Base-by-base conservation (phyloP, 495 filamentous ascomycete genomes). In the Penicillium angulare region DNA sequence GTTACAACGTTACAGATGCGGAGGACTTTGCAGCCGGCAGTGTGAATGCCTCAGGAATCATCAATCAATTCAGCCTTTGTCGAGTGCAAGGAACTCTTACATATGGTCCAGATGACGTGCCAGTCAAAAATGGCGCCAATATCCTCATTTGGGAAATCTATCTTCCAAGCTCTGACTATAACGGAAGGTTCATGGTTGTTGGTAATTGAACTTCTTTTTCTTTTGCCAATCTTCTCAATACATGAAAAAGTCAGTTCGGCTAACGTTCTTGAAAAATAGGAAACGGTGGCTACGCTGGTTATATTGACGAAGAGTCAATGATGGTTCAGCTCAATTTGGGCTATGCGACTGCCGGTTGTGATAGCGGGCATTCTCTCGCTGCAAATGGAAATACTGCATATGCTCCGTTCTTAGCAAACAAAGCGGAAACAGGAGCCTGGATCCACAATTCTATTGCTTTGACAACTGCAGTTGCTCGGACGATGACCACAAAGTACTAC, bases 361-460 rank as follows among this genome's bases (percentile, higher is more conserved):
- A 72, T 50, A 46, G 49, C 2, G 68, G 70, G 2, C 68, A 73
- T 52, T 41, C 57, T 0, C 43, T 49, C 2, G 56, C 53, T 17
- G 63, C 68, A 29, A 61, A 55, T 27, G 62, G 56, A 3, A 59
- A 62, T 26, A 53, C 57, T 8, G 39, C 40, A 3, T 47, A 52
- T 34, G 31, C 39, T 13, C 59, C 65, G 9, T 75, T 63, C 47
- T 43, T 74, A 39, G 57, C 67, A 46, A 53, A 71, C 47, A 3
- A 26, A n/a, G 65, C 59, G 23, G 57, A 73, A 47, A 57, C 63
- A 20, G 41, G 55, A 31, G 69, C 69, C 7, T 76, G 73, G 73
- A 74, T 74, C 43, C 71, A 76, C 36, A 54, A 76, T 24, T 70
- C 71, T 5, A 69, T 74, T 22, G 65, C 67, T 4, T 60, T 69